Evolutionary conservation across 768 basidiomycete genomes (phyloP).

Genomic region (Ramaria sp.): DNA sequence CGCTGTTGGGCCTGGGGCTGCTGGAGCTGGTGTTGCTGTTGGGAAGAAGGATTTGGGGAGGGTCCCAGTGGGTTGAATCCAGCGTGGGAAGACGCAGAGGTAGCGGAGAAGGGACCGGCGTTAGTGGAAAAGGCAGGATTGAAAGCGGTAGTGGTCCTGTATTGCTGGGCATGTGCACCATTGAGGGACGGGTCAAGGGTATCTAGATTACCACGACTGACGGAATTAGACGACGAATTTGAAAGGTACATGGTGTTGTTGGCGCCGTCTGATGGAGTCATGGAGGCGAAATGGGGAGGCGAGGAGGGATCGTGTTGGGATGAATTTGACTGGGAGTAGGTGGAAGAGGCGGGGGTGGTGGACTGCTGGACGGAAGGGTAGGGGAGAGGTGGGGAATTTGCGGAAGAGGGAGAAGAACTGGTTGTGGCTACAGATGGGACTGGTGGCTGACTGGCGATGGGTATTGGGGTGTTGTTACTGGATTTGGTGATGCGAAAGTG

Average conservation of each 20-base stretch:
- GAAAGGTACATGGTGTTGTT: neutral
- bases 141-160: neutral
- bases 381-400: neutral
- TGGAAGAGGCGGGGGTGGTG: constrained; percentile 1
- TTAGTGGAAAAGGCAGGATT: neutral
- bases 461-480: constrained; percentile 23
- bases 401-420: neutral
- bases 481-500: constrained; percentile 21
- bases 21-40: constrained; percentile 19
- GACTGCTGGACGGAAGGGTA: neutral
- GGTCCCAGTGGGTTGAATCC: neutral
- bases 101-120: neutral
- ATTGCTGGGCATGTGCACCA: neutral
- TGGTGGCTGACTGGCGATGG: constrained; percentile 24
- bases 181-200: neutral
- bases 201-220: neutral
- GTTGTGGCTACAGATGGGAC: constrained; percentile 14
- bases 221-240: neutral
- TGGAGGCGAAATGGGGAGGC: neutral
- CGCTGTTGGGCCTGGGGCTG: neutral
- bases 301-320: neutral
- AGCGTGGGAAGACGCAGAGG: neutral
- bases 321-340: constrained; percentile 1
- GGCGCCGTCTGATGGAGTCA: neutral
- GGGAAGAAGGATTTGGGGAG: neutral